Evolutionary conservation across 345 rosid species (phyloP), one percentile per base, ranked within the genome.

Genomic region (Hibiscus trionum): DNA sequence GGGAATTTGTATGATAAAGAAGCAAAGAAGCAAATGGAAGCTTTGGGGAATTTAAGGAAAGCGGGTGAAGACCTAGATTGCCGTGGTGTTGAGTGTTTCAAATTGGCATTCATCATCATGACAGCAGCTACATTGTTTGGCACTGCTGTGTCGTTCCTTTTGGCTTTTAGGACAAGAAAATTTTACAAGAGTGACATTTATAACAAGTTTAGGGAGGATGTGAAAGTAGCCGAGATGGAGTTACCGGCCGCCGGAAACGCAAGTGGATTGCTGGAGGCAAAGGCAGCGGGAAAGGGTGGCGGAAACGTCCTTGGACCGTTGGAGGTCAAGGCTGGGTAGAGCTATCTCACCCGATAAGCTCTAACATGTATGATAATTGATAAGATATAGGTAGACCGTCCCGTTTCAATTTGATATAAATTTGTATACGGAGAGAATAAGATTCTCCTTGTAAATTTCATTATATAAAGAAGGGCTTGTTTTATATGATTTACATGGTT

Each of bases 141-240:
- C 4, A 58, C 77, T 1, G 24, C 83, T 11, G 80, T 85, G 9
- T 85, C 91, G 2, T 47, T 88, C 3, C n/a, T 89, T 74, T 70
- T 89, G 77, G 95, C 82, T 31, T 0, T 71, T 9, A 83, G 95
- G 82, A 89, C 95, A 1, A 82, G 81, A 64, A 82, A 85, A 19
- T 87, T 89, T 80, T 86, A 87, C 29, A 76, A 76, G 82, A 75
- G 87, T 70, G 95, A 89, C 66, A 81, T 89, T 10, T 89, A 89
- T 69, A 83, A 82, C 76, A 89, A 80, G 74, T 86, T 84, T 66
- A 69, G 88, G 62, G 87, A 87, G 64, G 82, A 75, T 21, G 86
- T 78, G 7, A 63, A 72, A 47, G 77, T 76, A 4, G 81, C 78
- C 0, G 87, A 81, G 80, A 66, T 24, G 2, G 84, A 86, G 55